phyloP scores from a whole-genome alignment of 805 yeast genomes.

The Monosporozyma solicola region DNA sequence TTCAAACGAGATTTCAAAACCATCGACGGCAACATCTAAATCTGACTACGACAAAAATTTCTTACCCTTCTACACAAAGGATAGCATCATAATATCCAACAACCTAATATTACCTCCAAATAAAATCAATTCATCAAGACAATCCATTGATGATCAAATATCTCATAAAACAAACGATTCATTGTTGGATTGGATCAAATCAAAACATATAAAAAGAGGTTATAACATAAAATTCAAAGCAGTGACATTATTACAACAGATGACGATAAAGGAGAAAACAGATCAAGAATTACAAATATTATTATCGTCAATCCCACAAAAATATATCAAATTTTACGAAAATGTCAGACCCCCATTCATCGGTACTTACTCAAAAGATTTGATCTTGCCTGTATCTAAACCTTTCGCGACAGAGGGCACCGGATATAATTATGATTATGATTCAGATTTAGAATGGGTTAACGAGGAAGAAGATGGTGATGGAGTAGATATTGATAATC shows the following conservation, averaged over 20 bases:
- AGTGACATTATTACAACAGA: conserved; percentile 26
- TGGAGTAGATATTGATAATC: conserved; percentile 41
- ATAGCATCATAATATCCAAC: conserved; percentile 23
- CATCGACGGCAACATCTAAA: conserved; percentile 7
- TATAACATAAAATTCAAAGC: conserved; percentile 28
- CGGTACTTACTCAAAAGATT: conserved; percentile 41
- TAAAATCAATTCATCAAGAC: neutral
- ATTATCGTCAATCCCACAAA: conserved; percentile 25
- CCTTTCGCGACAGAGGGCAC: conserved; percentile 30
- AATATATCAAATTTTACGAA: conserved; percentile 40
- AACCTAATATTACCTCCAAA: neutral
- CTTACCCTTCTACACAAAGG: conserved; percentile 33
- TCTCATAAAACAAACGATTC: neutral
- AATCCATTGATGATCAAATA: conserved; percentile 21
- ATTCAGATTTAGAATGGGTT: conserved; percentile 49
- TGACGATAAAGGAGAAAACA: conserved; percentile 34
- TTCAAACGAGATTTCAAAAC: conserved; percentile 21
- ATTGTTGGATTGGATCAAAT: conserved; percentile 15
- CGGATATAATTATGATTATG: conserved; percentile 38
- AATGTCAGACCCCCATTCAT: conserved; percentile 43
- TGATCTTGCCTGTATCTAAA: conserved; percentile 18
- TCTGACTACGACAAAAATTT: conserved; percentile 30
- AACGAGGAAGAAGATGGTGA: conserved; percentile 44
- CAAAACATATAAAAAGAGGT: conserved; percentile 11
- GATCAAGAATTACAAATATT: conserved; percentile 27